Percentiles rank a stretch among this genome's conserved stretches.
Conservation (phyloP, 306 rosid genomes). For the Quercus rubra region DNA sequence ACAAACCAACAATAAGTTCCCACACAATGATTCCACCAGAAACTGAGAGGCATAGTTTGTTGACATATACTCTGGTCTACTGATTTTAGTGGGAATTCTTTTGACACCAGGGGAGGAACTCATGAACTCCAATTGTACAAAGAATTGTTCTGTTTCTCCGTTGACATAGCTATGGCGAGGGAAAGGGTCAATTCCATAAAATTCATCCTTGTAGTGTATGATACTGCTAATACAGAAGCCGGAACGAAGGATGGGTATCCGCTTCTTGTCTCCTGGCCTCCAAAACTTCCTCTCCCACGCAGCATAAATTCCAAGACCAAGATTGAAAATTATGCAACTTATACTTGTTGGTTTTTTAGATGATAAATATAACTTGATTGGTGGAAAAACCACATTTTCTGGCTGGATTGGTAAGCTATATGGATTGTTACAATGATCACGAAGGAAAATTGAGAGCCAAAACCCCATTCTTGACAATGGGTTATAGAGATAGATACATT, state of each 20-base stretch:
- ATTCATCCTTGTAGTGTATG: not conserved
- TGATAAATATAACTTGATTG: not conserved
- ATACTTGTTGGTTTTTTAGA: not conserved
- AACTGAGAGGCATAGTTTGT: no score
- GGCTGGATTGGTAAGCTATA: no score
- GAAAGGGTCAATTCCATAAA: not conserved
- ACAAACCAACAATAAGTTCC: no score
- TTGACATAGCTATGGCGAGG: no score
- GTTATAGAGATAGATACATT: not conserved
- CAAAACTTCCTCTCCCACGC: not conserved
- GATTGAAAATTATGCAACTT: not conserved
- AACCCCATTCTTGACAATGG: not conserved
- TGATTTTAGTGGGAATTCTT: no score
- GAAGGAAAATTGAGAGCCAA: not conserved
- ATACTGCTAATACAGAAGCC: not conserved
- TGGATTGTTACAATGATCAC: not conserved
- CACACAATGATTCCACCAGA: no score
- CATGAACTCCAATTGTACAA: no score
- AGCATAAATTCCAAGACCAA: not conserved
- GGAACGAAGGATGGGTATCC: not conserved
- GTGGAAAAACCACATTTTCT: no score
- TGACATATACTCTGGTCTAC: no score
- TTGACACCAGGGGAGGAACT: no score
- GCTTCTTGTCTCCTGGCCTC: not conserved
- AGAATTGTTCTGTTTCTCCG: no score